phyloP scores from a whole-genome alignment of 176 grass and related monocot genomes.

The Miscanthus lutarioriparius region DNA sequence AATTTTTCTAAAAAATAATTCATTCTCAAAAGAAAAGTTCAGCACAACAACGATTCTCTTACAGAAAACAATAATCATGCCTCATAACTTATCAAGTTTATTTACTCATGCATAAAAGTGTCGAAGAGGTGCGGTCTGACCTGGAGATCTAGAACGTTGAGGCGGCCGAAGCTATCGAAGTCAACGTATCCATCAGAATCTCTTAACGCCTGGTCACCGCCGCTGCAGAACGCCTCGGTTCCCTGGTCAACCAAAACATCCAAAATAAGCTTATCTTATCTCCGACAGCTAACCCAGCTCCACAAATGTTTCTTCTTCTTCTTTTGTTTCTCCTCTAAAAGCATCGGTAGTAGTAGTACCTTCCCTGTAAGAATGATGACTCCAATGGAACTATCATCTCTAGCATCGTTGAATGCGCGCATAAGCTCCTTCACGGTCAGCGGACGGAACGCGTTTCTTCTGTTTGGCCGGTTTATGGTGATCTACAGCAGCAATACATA shows the following conservation, averaged over 20 bases:
- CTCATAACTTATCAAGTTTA: not conserved
- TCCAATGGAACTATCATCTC: slow-evolving; percentile 78
- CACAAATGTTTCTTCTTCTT: not conserved
- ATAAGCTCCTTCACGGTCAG: slow-evolving; percentile 91
- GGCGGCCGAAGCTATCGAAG: slow-evolving; percentile 78
- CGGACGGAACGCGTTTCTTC: slow-evolving; percentile 89
- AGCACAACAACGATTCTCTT: not conserved
- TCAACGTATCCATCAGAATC: slow-evolving; percentile 84
- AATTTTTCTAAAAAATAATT: not conserved
- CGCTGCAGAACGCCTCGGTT: slow-evolving; percentile 82
- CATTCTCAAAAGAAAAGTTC: not conserved
- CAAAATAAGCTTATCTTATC: not conserved
- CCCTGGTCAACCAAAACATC: slow-evolving; percentile 47
- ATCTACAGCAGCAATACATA: slow-evolving; percentile 45
- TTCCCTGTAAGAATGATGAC: slow-evolving; percentile 85
- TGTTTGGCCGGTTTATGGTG: slow-evolving; percentile 85
- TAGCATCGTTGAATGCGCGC: slow-evolving; percentile 83
- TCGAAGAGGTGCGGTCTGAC: slow-evolving; percentile 18
- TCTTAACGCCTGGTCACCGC: slow-evolving; percentile 84
- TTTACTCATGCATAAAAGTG: too few relatives aligned
- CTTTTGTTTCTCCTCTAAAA: not conserved
- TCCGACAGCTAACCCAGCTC: not conserved
- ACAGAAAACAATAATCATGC: too few relatives aligned
- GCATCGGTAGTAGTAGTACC: slow-evolving; percentile 34
- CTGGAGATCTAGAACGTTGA: slow-evolving; percentile 97